Evolutionary conservation across 768 basidiomycete species (phyloP), one percentile per base, ranked within the genome.

Genomic region (Rhodocollybia butyracea): DNA sequence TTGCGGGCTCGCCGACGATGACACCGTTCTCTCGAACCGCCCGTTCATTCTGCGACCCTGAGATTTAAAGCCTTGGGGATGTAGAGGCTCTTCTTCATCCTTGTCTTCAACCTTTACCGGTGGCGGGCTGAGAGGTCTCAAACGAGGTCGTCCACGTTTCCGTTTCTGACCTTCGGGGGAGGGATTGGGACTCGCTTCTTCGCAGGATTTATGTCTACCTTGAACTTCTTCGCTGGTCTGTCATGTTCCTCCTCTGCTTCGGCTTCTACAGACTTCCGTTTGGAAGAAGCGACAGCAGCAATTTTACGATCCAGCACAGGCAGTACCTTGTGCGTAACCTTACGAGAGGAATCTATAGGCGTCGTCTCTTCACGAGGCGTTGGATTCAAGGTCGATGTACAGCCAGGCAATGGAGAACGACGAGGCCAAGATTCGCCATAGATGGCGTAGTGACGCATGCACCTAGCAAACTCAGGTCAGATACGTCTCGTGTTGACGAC

Each of bases 391-490:
- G 61, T 68, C 38, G 75, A 74, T 34, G 73, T 62, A 5, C 70
- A 64, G 15, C 82, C 80, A 46, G 79, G 78, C 32, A 76, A 70
- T 36, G 80, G 72, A 15, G 82, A 63, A 52, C 90, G 86, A 46
- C 76, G 73, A 21, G 90, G 90, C 90, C 90, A 92, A 2, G 79
- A 68, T 52, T 78, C 74, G 2, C 76, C 78, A 68, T 91, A 92
- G 55, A 92, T 92, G 11, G 86, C 89, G 61, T 76, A 80, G 67
- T 92, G 90, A 19, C 90, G 86, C 69, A 91, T 77, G 66, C 90
- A 92, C 56, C 89, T 91, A 29, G 17, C 13, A 22, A 21, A 50
- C 32, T 19, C 36, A 12, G 5, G 34, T 50, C 42, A 53, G 11
- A 40, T 21, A 36, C 15, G 36, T 17, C 12, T 41, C 46, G 29